phyloP scores from a whole-genome alignment of 1,284 basidiomycete genomes.

The Marasmius tenuissimus region DNA sequence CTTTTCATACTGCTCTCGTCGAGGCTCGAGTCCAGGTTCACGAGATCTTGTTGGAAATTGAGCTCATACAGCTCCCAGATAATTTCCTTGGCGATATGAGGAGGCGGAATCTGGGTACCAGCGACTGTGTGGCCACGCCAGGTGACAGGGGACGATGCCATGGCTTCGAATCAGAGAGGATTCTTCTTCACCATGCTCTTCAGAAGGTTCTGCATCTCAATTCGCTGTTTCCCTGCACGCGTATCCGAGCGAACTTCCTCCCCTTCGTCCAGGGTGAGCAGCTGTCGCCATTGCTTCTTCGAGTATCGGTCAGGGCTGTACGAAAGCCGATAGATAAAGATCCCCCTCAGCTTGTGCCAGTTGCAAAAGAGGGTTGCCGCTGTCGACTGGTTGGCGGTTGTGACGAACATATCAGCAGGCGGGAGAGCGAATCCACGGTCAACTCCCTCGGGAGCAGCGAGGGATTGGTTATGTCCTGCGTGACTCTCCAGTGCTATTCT shows the following conservation, averaged over 20 bases:
- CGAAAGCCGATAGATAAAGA: neutral
- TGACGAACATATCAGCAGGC: neutral
- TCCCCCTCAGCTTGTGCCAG: slow-evolving; percentile 2
- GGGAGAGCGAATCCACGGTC: slow-evolving; percentile 3
- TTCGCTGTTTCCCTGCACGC: neutral
- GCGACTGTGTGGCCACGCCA: neutral
- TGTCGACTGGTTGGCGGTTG: neutral
- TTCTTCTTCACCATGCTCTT: neutral
- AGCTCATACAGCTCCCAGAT: slow-evolving; percentile 7
- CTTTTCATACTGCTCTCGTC: neutral
- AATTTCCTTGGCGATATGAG: neutral
- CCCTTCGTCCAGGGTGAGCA: neutral
- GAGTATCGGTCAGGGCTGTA: neutral
- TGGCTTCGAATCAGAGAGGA: neutral
- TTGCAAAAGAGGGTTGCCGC: neutral
- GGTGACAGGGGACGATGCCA: neutral
- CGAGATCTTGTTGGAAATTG: slow-evolving; percentile 7
- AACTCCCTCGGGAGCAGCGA: neutral
- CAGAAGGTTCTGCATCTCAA: neutral
- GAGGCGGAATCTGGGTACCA: neutral
- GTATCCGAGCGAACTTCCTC: neutral
- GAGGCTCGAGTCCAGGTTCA: neutral
- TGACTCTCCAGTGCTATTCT: neutral
- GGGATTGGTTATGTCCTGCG: neutral
- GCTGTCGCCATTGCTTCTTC: slow-evolving; percentile 3